Evolutionary conservation across 2,329 filamentous ascomycete species (phyloP).

Genomic region (Grosmannia serpens): DNA sequence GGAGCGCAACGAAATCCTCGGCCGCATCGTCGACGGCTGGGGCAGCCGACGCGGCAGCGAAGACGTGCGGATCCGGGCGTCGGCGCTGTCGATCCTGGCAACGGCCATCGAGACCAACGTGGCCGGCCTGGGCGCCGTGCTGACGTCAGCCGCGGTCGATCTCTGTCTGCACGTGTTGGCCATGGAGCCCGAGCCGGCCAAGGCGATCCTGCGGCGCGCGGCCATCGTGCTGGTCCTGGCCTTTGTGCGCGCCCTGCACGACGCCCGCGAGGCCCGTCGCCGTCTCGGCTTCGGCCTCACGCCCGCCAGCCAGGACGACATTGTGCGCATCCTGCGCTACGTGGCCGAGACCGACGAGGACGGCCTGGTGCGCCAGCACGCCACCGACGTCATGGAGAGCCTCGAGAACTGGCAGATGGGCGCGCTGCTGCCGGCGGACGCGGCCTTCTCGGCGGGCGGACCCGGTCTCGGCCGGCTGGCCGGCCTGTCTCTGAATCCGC

Average conservation of each 20-base stretch:
- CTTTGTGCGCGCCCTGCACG: constrained; percentile 49
- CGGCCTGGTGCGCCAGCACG: constrained; percentile 56
- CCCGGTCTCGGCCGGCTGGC: constrained; percentile 22
- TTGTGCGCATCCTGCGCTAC: constrained; percentile 51
- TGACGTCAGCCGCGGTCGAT: constrained; percentile 48
- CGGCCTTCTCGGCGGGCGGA: background rate
- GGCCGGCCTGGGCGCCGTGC: constrained; percentile 37
- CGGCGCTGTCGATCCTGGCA: constrained; percentile 55
- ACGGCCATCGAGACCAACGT: constrained; percentile 49
- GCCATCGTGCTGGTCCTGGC: constrained; percentile 53
- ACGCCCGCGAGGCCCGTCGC: constrained; percentile 32
- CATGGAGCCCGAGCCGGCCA: constrained; percentile 47
- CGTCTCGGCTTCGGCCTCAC: constrained; percentile 42
- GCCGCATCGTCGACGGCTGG: constrained; percentile 56
- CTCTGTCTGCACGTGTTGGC: constrained; percentile 50
- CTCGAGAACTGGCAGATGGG: constrained; percentile 48
- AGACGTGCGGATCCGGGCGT: constrained; percentile 58
- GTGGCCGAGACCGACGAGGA: constrained; percentile 56
- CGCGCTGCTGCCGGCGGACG: constrained; percentile 13
- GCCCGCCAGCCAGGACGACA: constrained; percentile 44
- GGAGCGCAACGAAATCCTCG: constrained; percentile 37
- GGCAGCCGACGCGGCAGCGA: constrained; percentile 53
- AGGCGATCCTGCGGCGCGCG: constrained; percentile 54
- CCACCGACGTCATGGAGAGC: constrained; percentile 53
- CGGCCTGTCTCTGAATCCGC: constrained; percentile 23